Conservation (phyloP, 306 rosid species). For the Prunus davidiana region DNA sequence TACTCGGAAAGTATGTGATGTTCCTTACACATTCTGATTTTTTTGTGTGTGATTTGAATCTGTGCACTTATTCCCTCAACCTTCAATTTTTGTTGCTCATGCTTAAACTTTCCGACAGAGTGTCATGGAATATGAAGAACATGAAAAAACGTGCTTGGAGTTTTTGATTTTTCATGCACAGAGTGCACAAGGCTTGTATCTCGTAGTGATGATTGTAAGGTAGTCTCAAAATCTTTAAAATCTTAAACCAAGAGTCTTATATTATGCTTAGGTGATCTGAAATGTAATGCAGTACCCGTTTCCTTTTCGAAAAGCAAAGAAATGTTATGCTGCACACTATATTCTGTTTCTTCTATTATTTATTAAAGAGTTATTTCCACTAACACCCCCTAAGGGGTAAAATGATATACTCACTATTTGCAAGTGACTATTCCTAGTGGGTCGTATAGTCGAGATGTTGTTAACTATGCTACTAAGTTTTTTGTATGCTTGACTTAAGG, state of each 20-base stretch:
- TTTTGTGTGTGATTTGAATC: not conserved
- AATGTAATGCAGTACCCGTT: not conserved
- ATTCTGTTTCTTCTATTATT: no score
- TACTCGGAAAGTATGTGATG: slow-evolving; percentile 71
- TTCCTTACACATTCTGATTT: not conserved
- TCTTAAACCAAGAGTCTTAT: slow-evolving; percentile 6
- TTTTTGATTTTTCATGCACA: slow-evolving; percentile 45
- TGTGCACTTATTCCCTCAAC: slow-evolving; percentile 9
- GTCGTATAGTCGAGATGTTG: no score
- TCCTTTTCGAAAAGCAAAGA: not conserved
- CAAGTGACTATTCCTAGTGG: no score
- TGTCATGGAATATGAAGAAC: slow-evolving; percentile 6
- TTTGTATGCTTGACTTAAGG: no score
- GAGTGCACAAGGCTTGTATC: slow-evolving; percentile 96
- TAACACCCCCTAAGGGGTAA: no score
- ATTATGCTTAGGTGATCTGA: slow-evolving; percentile 14
- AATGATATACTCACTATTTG: no score
- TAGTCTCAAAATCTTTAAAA: slow-evolving; percentile 11
- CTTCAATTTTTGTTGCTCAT: not conserved
- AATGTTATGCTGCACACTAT: not conserved
- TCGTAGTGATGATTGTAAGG: slow-evolving; percentile 99
- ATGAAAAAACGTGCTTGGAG: no score
- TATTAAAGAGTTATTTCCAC: no score
- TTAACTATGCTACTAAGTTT: no score
- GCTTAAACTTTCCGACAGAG: slow-evolving; percentile 11